phyloP scores from a whole-genome alignment of 805 yeast species.

The Metschnikowia vanudenii region DNA sequence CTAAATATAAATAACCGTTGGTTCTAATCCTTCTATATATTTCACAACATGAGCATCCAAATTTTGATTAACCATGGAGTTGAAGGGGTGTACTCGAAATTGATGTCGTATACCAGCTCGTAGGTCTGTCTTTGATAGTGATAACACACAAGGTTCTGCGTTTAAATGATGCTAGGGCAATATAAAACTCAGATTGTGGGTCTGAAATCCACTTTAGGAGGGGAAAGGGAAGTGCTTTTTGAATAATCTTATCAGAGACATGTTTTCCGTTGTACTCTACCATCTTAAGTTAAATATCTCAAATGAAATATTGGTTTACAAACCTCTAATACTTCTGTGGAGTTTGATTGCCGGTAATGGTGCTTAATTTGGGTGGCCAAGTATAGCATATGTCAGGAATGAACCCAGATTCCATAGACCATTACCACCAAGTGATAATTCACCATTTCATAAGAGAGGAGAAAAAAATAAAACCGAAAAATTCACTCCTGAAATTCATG shows the following conservation, averaged over 20 bases:
- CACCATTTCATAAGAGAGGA: too few species aligned
- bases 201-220: constrained; percentile 18
- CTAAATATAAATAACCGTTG: constrained; percentile 53
- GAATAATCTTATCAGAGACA: constrained; percentile 62
- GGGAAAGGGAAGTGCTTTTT: constrained; percentile 15
- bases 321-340: constrained; percentile 33
- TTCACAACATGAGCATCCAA: constrained; percentile 25
- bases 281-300: constrained; percentile 81
- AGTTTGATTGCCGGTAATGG: constrained; percentile 21
- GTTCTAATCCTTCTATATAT: constrained; percentile 53
- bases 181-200: constrained; percentile 14
- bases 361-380: constrained; percentile 11
- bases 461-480: too few species aligned
- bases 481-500: too few species aligned
- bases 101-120: constrained; percentile 82
- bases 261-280: constrained; percentile 83
- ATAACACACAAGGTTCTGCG: constrained; percentile 15
- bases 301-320: constrained; percentile 59
- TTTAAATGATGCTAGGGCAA: constrained; percentile 8
- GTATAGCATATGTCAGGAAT: constrained; percentile 13
- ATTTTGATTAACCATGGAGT: constrained; percentile 44
- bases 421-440: constrained; percentile 63
- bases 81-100: constrained; percentile 61
- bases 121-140: constrained; percentile 35
- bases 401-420: constrained; percentile 61